Conservation (phyloP, 1,284 basidiomycete genomes). For the Moesziomyces antarcticus region DNA sequence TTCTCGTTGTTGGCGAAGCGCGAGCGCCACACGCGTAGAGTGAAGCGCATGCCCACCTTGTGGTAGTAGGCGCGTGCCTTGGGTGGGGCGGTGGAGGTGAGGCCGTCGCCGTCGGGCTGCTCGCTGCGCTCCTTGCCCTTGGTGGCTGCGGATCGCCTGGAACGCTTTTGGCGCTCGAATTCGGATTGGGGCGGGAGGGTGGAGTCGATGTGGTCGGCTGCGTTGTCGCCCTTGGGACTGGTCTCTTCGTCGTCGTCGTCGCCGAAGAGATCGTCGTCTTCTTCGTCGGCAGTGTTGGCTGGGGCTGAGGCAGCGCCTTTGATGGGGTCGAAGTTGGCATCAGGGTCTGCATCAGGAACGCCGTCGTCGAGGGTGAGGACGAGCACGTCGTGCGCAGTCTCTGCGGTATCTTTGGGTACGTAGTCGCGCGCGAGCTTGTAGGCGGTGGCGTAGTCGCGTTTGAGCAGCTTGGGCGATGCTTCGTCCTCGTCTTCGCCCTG, state of each 20-base stretch:
- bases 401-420: slow-evolving; percentile 52
- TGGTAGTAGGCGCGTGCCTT: slow-evolving; percentile 61
- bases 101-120: slow-evolving; percentile 25
- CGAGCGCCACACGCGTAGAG: slow-evolving; percentile 57
- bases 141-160: slow-evolving; percentile 26
- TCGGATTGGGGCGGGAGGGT: slow-evolving; percentile 55
- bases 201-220: slow-evolving; percentile 19
- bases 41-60: slow-evolving; percentile 61
- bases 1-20: slow-evolving; percentile 51
- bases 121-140: slow-evolving; percentile 51
- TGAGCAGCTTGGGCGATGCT: slow-evolving; percentile 21
- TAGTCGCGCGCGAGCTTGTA: slow-evolving; percentile 59
- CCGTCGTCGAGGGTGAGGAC: slow-evolving; percentile 60
- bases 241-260: slow-evolving; percentile 31
- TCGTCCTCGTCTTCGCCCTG: slow-evolving; percentile 14
- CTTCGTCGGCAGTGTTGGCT: slow-evolving; percentile 16
- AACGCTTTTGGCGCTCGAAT: slow-evolving; percentile 49
- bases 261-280: slow-evolving; percentile 52
- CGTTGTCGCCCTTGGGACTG: slow-evolving; percentile 9
- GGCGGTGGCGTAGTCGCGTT: slow-evolving; percentile 51
- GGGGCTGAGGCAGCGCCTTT: slow-evolving; percentile 30
- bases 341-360: slow-evolving; percentile 53
- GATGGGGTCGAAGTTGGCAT: slow-evolving; percentile 45
- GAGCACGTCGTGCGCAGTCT: slow-evolving; percentile 48
- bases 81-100: slow-evolving; percentile 22